phyloP scores from a whole-genome alignment of 805 yeast genomes.

The Suhomyces sp. region DNA sequence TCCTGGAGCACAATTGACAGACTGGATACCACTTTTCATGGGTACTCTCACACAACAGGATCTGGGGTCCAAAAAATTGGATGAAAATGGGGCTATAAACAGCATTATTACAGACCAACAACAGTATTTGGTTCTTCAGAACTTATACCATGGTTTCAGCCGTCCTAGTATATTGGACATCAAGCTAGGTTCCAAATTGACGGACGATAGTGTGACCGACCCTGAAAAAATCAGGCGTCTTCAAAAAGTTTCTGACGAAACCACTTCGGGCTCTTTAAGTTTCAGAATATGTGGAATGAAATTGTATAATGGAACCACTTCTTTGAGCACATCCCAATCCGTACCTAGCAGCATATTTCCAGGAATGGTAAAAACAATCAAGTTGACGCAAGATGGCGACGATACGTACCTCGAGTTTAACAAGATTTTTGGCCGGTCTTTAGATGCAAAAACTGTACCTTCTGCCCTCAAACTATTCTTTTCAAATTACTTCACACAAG shows the following conservation, averaged over 20 bases:
- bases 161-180: slow-evolving; percentile 79
- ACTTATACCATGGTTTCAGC: slow-evolving; percentile 58
- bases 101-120: no score
- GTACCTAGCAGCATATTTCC: slow-evolving; percentile 11
- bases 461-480: slow-evolving; percentile 51
- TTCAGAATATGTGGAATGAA: slow-evolving; percentile 91
- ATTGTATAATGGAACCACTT: slow-evolving; percentile 29
- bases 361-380: slow-evolving; percentile 4
- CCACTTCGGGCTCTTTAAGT: slow-evolving; percentile 79
- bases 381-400: slow-evolving; percentile 12
- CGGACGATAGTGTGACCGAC: slow-evolving; percentile 57
- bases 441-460: slow-evolving; percentile 43
- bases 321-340: no score
- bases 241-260: slow-evolving; percentile 57
- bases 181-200: slow-evolving; percentile 71
- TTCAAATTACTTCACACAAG: slow-evolving; percentile 14
- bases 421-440: slow-evolving; percentile 69
- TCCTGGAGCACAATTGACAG: slow-evolving; percentile 36
- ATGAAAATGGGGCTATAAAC: neutral
- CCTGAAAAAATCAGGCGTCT: slow-evolving; percentile 63
- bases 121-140: slow-evolving; percentile 65
- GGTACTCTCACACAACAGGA: slow-evolving; percentile 57
- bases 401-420: slow-evolving; percentile 53
- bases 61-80: slow-evolving; percentile 1
- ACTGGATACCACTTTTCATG: slow-evolving; percentile 64